These are phyloP conservation scores for Neonectria hederae DNA, from an alignment of 2,329 filamentous ascomycete genomes.

Conservation along the genomic window DNA sequence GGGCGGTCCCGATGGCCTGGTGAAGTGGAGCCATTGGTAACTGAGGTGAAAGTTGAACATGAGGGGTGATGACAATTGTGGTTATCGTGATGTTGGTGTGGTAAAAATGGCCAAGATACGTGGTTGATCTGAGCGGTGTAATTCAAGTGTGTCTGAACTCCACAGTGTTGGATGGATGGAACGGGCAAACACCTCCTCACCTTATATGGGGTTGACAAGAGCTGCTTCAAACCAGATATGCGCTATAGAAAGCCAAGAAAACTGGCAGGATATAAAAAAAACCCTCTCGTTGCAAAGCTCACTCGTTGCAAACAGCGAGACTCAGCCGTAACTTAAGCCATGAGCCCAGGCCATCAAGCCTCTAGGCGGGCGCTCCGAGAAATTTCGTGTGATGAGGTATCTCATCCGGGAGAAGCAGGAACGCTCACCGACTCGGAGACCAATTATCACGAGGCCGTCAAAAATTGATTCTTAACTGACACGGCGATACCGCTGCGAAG, in stretches of 20 bases:
- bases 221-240: background rate
- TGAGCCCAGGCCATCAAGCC: conserved; percentile 10
- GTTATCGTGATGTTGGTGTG: background rate
- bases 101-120: background rate
- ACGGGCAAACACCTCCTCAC: background rate
- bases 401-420: conserved; percentile 17
- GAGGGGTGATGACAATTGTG: background rate
- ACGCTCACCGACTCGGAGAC: background rate
- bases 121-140: background rate
- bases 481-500: background rate
- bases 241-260: background rate
- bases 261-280: background rate
- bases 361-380: conserved; percentile 2
- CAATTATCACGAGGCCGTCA: background rate
- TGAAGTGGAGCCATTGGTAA: conserved; percentile 40
- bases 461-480: background rate
- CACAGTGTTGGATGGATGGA: background rate
- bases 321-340: background rate
- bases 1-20: conserved; percentile 35
- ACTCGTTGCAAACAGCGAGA: conserved; percentile 1
- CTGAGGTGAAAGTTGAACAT: conserved; percentile 41
- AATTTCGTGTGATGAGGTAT: conserved; percentile 4
- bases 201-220: background rate
- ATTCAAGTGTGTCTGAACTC: background rate
- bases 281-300: conserved; percentile 2